phyloP scores from a whole-genome alignment of 2,329 filamentous ascomycete genomes.

The Myriangium duriaei region DNA sequence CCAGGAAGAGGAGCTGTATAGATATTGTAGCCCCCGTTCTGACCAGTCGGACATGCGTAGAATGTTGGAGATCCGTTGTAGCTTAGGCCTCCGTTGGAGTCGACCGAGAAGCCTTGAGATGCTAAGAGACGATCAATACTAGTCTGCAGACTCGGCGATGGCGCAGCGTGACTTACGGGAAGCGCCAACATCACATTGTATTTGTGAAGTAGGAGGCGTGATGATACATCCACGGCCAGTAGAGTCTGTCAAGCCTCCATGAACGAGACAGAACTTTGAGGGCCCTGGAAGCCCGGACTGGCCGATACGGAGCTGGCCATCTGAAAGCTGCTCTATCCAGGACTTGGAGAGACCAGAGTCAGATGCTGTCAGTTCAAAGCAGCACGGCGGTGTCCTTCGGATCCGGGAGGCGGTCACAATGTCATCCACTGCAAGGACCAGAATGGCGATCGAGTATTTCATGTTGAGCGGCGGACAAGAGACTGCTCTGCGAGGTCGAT shows the following conservation, averaged over 20 bases:
- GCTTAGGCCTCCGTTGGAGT: constrained; percentile 37
- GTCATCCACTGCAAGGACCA: neutral
- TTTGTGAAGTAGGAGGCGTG: constrained; percentile 44
- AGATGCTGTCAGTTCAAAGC: constrained; percentile 39
- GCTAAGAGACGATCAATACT: constrained; percentile 7
- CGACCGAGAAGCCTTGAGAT: constrained; percentile 43
- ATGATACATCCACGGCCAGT: constrained; percentile 48
- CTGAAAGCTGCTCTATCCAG: constrained; percentile 44
- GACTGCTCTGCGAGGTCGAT: neutral
- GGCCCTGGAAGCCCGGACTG: constrained; percentile 26
- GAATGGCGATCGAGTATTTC: neutral
- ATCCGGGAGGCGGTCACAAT: neutral
- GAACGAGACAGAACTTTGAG: constrained; percentile 41
- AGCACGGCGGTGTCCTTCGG: constrained; percentile 19
- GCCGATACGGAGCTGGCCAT: constrained; percentile 47
- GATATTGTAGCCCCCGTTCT: constrained; percentile 35
- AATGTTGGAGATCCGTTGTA: constrained; percentile 41
- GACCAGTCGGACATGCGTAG: constrained; percentile 46
- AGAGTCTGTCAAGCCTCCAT: constrained; percentile 40
- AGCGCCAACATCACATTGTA: constrained; percentile 47
- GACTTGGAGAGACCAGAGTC: constrained; percentile 35
- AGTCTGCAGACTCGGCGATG: neutral
- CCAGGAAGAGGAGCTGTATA: constrained; percentile 14
- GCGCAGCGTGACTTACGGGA: constrained; percentile 1
- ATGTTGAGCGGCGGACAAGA: neutral